Evolutionary conservation across 257 asterid genomes (phyloP).

Genomic region (Prunella vulgaris): DNA sequence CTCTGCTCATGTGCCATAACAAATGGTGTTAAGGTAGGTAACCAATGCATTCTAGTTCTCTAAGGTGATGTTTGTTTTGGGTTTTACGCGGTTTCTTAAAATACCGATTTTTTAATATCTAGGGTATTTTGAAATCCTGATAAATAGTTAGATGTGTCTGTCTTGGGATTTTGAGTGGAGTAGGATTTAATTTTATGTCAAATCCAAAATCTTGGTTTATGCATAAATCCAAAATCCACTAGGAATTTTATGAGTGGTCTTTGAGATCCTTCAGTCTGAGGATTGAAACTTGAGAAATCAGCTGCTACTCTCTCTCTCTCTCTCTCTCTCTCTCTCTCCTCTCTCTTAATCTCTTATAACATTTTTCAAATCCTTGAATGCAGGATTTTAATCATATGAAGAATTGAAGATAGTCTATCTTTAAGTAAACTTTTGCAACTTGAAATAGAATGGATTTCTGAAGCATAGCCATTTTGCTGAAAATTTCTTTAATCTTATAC

Average conservation of each 20-base stretch:
- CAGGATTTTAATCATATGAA: neutral
- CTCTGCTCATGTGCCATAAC: slow-evolving; percentile 68
- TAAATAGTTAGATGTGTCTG: neutral
- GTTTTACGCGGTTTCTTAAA: neutral
- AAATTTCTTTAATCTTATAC: neutral
- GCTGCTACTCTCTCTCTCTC: neutral
- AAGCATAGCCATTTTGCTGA: neutral
- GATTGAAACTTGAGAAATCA: neutral
- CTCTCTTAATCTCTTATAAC: neutral
- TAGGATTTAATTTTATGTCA: too few species aligned
- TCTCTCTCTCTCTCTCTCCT: too few species aligned
- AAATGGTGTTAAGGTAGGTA: slow-evolving; percentile 75
- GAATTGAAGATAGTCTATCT: neutral
- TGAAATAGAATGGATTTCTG: neutral
- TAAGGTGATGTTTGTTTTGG: neutral
- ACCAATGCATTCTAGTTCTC: neutral
- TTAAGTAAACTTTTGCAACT: neutral
- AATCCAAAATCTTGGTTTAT: too few species aligned
- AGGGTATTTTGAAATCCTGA: neutral
- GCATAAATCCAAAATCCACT: neutral
- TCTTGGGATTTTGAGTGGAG: too few species aligned
- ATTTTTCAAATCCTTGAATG: neutral
- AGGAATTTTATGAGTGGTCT: neutral
- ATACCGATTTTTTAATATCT: too few species aligned
- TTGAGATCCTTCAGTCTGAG: neutral